Evolutionary conservation across 2,329 filamentous ascomycete genomes (phyloP).

Genomic region (Lasiodiplodia sp.): DNA sequence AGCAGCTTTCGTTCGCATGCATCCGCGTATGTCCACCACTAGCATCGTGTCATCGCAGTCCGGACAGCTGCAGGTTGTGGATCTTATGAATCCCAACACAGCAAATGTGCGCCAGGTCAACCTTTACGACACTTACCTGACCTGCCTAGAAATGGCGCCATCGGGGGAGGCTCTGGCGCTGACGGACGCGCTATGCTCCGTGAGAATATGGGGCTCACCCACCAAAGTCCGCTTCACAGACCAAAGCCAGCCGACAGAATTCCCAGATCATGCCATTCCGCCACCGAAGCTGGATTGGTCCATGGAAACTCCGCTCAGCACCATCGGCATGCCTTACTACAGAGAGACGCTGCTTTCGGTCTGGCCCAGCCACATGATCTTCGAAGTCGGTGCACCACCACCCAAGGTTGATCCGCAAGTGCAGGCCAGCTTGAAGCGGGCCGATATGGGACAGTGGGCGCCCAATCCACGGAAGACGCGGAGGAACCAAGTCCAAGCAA

Average conservation of each 20-base stretch:
- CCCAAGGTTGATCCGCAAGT: slow-evolving; percentile 75
- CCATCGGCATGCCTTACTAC: slow-evolving; percentile 92
- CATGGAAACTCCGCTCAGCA: slow-evolving; percentile 78
- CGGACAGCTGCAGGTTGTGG: slow-evolving; percentile 94
- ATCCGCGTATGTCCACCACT: slow-evolving; percentile 93
- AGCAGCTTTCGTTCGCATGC: slow-evolving; percentile 94
- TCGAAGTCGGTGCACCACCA: slow-evolving; percentile 85
- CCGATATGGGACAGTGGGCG: slow-evolving; percentile 80
- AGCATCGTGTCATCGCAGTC: slow-evolving; percentile 91
- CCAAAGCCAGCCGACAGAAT: slow-evolving; percentile 77
- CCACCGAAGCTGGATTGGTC: slow-evolving; percentile 72
- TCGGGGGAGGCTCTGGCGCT: slow-evolving; percentile 87
- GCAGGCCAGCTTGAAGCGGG: slow-evolving; percentile 71
- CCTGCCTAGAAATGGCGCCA: slow-evolving; percentile 83
- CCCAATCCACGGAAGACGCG: slow-evolving; percentile 75
- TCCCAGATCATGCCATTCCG: slow-evolving; percentile 69
- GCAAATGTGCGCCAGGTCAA: slow-evolving; percentile 86
- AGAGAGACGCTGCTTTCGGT: slow-evolving; percentile 85
- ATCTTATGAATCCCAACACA: slow-evolving; percentile 91
- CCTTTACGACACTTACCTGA: slow-evolving; percentile 73
- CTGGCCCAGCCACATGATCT: slow-evolving; percentile 85
- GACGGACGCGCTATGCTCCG: slow-evolving; percentile 77
- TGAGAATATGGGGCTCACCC: slow-evolving; percentile 89
- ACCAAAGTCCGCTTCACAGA: slow-evolving; percentile 88
- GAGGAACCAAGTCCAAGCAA: slow-evolving; percentile 85